Evolutionary conservation across 352 stramenopile species (phyloP), one percentile per base, ranked within the genome.

Genomic region (Phytophthora sp.): DNA sequence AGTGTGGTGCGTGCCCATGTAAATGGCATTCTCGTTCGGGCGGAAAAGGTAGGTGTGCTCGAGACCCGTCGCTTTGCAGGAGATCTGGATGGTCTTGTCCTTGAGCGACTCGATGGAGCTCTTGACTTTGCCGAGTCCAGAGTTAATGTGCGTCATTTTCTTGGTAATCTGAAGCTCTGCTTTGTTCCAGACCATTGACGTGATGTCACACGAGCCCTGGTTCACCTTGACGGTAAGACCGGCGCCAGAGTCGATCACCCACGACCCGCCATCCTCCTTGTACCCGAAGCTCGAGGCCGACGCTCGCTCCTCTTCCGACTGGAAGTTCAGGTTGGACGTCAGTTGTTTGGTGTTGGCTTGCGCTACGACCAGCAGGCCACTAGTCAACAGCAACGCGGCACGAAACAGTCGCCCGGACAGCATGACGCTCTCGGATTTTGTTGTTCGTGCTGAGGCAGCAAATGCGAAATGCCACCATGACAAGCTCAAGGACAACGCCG

Each of bases 11-110:
- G 77, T 87, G 31, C 74, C 74, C 74, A 87, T 84, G 72, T 87
- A 87, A 46, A 87, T 72, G 23, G 61, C 64, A 24, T 82, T 87
- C 46, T 87, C 77, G 15, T 72, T 70, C 4, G 72, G 66, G 15
- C 77, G 74, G 66, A 87, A 81, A 9, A 84, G 64, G 27, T 81
- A 84, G 30, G 80, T 84, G 52, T 87, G 77, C 51, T 79, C 78
- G 11, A 84, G 34, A 0, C 74, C 74, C 1, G 45, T 61, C 8
- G 54, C 43, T 24, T 66, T 61, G 55, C 77, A 87, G 28, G 66
- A 76, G 54, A 86, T 54, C 38, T 79, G 77, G 51, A 86, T 77
- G 12, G 68, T 78, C 51, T 75, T 60, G 24, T 74, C 60, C 63
- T 41, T 71, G 2, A 77, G 61, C 26, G 54, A 66, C 51, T 61